These are phyloP conservation scores for Cryphonectria parasitica DNA, from an alignment of 2,329 filamentous ascomycete genomes.

Conservation along the genomic window DNA sequence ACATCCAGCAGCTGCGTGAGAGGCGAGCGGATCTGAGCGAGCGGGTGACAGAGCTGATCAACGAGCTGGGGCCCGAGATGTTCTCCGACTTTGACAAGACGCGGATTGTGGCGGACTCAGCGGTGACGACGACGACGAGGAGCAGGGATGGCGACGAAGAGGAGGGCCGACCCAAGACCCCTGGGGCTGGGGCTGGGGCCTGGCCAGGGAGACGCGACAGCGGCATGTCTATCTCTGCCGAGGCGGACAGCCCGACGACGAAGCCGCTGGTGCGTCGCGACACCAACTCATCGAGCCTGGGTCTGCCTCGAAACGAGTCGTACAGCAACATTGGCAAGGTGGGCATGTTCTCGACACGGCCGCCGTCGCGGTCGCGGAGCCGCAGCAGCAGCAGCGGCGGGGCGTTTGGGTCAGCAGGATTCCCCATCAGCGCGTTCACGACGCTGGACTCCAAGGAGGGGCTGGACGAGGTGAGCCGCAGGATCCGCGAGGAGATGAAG, in stretches of 20 bases:
- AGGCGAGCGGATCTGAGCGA: constrained; percentile 74
- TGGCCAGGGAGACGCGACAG: constrained; percentile 48
- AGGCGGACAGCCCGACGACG: constrained; percentile 38
- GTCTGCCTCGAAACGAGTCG: constrained; percentile 82
- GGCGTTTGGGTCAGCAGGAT: constrained; percentile 62
- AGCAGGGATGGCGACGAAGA: not conserved
- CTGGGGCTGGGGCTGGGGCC: constrained; percentile 29
- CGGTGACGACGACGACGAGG: constrained; percentile 27
- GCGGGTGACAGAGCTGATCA: constrained; percentile 90
- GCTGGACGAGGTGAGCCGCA: constrained; percentile 81
- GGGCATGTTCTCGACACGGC: constrained; percentile 87
- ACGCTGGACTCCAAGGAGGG: constrained; percentile 68
- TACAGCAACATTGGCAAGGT: constrained; percentile 88
- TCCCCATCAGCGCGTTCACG: constrained; percentile 73
- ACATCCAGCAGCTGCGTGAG: constrained; percentile 75
- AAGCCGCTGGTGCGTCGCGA: constrained; percentile 47
- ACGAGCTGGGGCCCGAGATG: constrained; percentile 91
- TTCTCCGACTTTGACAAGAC: constrained; percentile 92
- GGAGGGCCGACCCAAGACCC: constrained; percentile 38
- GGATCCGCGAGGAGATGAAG: constrained; percentile 83
- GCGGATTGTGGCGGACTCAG: constrained; percentile 66
- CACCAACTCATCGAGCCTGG: constrained; percentile 58
- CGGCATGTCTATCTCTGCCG: constrained; percentile 49
- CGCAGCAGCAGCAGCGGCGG: constrained; percentile 71
- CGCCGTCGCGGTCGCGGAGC: constrained; percentile 74